These are phyloP conservation scores for Acarospora socialis DNA, from an alignment of 2,329 filamentous ascomycete genomes.

Conservation along the genomic window DNA sequence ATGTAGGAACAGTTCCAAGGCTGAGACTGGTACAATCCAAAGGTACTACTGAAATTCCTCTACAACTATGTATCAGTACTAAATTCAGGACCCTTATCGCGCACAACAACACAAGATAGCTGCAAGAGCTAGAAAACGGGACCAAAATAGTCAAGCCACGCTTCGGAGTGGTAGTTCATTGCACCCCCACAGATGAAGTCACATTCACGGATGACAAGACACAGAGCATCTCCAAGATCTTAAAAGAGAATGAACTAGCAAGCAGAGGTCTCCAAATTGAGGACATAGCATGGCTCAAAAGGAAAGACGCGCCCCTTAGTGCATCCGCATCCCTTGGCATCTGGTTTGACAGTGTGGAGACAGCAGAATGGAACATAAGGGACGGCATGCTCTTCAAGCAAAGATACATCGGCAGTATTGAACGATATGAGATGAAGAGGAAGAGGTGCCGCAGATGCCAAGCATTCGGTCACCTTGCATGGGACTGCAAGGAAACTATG, in stretches of 20 bases:
- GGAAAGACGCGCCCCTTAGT: conserved; percentile 15
- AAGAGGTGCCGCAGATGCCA: conserved; percentile 16
- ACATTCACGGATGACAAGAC: conserved; percentile 10
- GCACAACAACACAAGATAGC: too few species aligned
- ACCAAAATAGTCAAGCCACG: conserved; percentile 15
- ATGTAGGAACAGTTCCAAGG: too few species aligned
- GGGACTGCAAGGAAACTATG: conserved; percentile 15
- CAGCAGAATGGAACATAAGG: conserved; percentile 14
- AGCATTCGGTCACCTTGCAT: conserved; percentile 16
- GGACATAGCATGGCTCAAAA: conserved; percentile 18
- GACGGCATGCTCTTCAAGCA: conserved; percentile 15
- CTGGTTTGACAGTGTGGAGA: conserved; percentile 17
- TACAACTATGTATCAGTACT: too few species aligned
- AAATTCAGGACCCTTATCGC: too few species aligned
- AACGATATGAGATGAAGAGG: conserved; percentile 13
- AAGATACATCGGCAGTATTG: conserved; percentile 15
- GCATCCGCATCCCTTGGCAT: conserved; percentile 15
- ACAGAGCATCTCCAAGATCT: conserved; percentile 12
- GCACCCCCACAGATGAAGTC: conserved; percentile 14
- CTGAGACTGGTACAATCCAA: too few species aligned
- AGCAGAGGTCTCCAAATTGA: conserved; percentile 3
- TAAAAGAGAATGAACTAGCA: conserved; percentile 12
- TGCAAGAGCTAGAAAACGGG: background rate
- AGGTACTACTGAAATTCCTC: too few species aligned
- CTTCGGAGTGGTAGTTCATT: conserved; percentile 14